Conservation (phyloP, 2,329 filamentous ascomycete genomes). For the Colletotrichum musae region DNA sequence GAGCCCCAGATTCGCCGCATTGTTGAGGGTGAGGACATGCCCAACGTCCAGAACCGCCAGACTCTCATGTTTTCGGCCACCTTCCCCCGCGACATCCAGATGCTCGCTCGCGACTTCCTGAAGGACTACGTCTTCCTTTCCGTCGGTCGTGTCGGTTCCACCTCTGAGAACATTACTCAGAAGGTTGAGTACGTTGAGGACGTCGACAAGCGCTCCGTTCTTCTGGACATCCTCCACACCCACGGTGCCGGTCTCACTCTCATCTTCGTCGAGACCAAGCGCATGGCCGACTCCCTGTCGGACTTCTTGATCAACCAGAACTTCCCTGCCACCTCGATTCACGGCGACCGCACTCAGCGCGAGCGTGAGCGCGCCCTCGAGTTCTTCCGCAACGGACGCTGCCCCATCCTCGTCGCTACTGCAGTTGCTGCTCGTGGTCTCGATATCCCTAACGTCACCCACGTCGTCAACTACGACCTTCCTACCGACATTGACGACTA, state of each 20-base stretch:
- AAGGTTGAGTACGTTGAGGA: slow-evolving; percentile 99
- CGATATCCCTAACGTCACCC: slow-evolving; percentile 96
- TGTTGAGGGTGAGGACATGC: slow-evolving; percentile 99
- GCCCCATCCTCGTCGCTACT: slow-evolving; percentile 96
- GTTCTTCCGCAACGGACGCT: slow-evolving; percentile 96
- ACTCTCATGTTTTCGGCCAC: slow-evolving; percentile 99
- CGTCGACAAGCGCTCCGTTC: slow-evolving; percentile 95
- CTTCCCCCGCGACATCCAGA: slow-evolving; percentile 99
- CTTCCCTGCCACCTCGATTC: slow-evolving; percentile 98
- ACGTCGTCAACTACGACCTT: slow-evolving; percentile 99
- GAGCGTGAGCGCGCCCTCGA: slow-evolving; percentile 98
- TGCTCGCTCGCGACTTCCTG: slow-evolving; percentile 98
- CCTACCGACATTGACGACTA: slow-evolving; percentile 99
- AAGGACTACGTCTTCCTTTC: slow-evolving; percentile 99
- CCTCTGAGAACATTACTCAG: slow-evolving; percentile 99
- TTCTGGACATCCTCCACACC: slow-evolving; percentile 97
- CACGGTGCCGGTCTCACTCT: slow-evolving; percentile 90
- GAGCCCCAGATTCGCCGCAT: slow-evolving; percentile 99
- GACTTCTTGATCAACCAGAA: slow-evolving; percentile 99
- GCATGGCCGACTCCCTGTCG: slow-evolving; percentile 97
- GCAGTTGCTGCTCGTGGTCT: slow-evolving; percentile 93
- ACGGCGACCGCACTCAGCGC: slow-evolving; percentile 97
- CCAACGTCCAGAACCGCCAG: slow-evolving; percentile 84
- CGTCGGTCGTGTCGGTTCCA: slow-evolving; percentile 97
- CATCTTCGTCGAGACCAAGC: slow-evolving; percentile 99